Base-by-base conservation (phyloP, 1,139 yeast species). In the Meyerozyma guilliermondii region DNA sequence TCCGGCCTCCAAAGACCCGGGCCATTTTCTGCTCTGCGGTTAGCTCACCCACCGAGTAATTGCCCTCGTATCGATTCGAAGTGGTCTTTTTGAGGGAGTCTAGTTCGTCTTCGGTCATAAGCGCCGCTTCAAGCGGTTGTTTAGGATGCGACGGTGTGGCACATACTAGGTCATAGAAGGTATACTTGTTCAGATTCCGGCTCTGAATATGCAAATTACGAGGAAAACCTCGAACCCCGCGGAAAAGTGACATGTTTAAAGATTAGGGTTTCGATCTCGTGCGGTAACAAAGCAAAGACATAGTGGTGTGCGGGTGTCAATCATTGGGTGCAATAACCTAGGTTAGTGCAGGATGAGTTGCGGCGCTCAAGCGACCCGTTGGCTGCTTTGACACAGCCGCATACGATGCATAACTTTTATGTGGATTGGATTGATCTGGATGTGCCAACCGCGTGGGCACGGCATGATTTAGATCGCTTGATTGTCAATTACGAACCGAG, bases 1-100 rank as follows among this genome's bases (percentile, higher is more conserved):
- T 60, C 43, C 84, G 61, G 0, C 81, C 81, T 0, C 86, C 86
- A 60, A 81, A 81, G 2, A 80, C 74, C 43, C 59, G 63, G 17
- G 63, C 63, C 52, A 80, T 74, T 42, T 78, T 64, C 43, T 78
- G 75, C 46, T 76, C 78, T 0, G 77, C 66, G 0, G 78, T 58
- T 6, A 69, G 60, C 16, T 53, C 50, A 1, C 69, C 63, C 5
- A 65, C 54, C 3, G 55, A 48, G 38, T 74, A 68, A 48, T 72
- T 75, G 1, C 84, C 84, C 54, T 73, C 78, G 36, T 33, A 33
- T 11, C 36, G 24, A n/a, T 11, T 33, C 5, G 23, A 9, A 23
- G 36, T 18, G 16, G 24, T 18, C 24, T 33, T 16, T 33, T 33
- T 33, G 24, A 33, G 36, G n/a, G 10, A 7, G 3, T 5, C 24